These are phyloP conservation scores for Candida berthetii DNA, from an alignment of 805 yeast genomes.

Conservation along the genomic window DNA sequence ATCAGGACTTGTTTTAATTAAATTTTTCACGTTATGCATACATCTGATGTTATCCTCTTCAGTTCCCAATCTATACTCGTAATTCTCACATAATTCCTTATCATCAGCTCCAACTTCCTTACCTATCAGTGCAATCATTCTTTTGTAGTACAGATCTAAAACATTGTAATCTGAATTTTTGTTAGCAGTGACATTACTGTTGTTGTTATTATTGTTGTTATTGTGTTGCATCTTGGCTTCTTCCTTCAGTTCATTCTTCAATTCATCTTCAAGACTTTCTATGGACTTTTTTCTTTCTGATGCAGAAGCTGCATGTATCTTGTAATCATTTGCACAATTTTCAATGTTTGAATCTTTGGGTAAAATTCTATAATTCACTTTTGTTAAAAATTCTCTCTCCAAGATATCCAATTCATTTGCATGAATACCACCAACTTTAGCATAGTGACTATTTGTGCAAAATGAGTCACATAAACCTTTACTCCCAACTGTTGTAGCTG, in stretches of 20 bases:
- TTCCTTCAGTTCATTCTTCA: background rate
- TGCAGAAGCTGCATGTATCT: background rate
- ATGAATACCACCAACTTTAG: constrained; percentile 93
- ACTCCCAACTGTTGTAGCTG: constrained; percentile 87
- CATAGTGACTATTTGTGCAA: constrained; percentile 89
- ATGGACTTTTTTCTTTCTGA: constrained; percentile 14
- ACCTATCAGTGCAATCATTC: constrained; percentile 47
- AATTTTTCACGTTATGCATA: background rate
- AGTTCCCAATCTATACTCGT: constrained; percentile 4
- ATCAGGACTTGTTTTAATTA: constrained; percentile 22
- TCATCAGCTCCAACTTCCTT: constrained; percentile 12
- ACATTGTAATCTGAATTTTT: constrained; percentile 30
- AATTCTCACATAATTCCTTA: constrained; percentile 2
- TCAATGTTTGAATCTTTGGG: constrained; percentile 40
- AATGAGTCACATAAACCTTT: constrained; percentile 92
- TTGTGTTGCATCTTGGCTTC: background rate
- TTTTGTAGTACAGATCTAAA: constrained; percentile 39
- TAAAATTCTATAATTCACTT: constrained; percentile 74
- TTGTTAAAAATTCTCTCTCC: constrained; percentile 79
- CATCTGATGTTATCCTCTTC: background rate
- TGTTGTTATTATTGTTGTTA: constrained; percentile 1
- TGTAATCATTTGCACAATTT: constrained; percentile 29
- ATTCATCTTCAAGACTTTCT: constrained; percentile 8
- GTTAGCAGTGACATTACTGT: background rate
- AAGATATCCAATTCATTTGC: constrained; percentile 75